Percentiles rank a stretch among this genome's conserved stretches.
Conservation (phyloP, 306 rosid genomes). For the Phaseolus lunatus region DNA sequence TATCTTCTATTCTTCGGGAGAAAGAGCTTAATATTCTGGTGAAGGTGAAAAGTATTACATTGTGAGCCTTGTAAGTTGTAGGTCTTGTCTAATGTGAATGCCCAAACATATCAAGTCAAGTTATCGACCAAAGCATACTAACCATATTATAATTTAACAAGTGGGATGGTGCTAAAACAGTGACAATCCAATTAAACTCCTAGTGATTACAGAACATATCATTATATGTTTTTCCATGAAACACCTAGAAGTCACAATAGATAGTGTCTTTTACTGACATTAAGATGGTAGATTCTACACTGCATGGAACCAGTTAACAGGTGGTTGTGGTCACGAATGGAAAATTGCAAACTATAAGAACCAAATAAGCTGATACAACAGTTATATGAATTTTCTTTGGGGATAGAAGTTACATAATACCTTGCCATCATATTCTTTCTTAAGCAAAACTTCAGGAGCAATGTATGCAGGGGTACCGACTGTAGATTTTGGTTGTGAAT, state of each 20-base stretch:
- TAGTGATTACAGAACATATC: not conserved
- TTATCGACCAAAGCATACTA: not conserved
- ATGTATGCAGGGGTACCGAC: slow-evolving; percentile 99
- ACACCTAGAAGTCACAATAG: not conserved
- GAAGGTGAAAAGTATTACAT: slow-evolving; percentile 2
- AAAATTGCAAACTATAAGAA: slow-evolving; percentile 20
- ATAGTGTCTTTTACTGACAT: not conserved
- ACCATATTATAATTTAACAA: not conserved
- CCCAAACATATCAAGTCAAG: not conserved
- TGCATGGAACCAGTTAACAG: not conserved
- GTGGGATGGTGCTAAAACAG: slow-evolving; percentile 10
- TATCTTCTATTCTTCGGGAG: not conserved
- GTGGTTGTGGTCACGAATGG: not conserved
- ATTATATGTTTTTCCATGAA: not conserved
- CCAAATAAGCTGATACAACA: not conserved
- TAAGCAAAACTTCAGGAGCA: slow-evolving; percentile 93
- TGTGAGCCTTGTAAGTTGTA: not conserved
- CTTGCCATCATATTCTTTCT: slow-evolving; percentile 99
- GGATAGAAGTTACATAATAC: slow-evolving; percentile 52
- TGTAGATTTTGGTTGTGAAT: slow-evolving; percentile 97
- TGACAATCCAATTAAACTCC: not conserved
- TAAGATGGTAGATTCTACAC: slow-evolving; percentile 1
- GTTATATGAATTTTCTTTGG: slow-evolving; percentile 6
- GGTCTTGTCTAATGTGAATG: not conserved
- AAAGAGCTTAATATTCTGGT: not conserved